Evolutionary conservation across 129 eudicot species (phyloP), one percentile per base, ranked within the genome.

Genomic region (Tanacetum coccineum): DNA sequence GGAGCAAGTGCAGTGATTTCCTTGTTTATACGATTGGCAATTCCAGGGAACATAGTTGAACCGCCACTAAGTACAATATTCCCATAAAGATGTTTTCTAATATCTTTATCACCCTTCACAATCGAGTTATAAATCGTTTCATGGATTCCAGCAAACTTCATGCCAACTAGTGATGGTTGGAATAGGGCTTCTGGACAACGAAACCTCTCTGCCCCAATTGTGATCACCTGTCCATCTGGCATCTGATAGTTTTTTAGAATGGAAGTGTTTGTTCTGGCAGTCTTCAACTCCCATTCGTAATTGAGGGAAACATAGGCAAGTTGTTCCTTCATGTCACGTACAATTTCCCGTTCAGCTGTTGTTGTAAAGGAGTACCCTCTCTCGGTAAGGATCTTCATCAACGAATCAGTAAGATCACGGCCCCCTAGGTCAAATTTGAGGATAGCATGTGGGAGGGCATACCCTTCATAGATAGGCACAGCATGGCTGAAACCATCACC

Each of bases 351-450:
- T 55, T 85, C 91, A 6, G 87, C 91, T 17, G 87, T 79, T 67
- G 91, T 81, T 72, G 91, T 85, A 75, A 81, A 85, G 84, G 82
- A 81, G 79, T 85, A 79, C 72, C 87, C 91, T 76, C 91, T 81
- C 40, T 85, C 87, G 1, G 87, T 85, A 44, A 85, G 71, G 62
- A 85, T 85, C 68, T 81, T 85, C 91, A 85, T 85, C 30, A 85
- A 80, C 3, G 82, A 71, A 69, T 84, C 89, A 1, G 89, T 84
- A 17, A 81, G 81, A 59, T 80, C 88, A 70, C 82, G 87, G 4
- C 87, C 87, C 19, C 84, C 87, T 72, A 82, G 87, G 60, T 82
- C 87, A 32, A 82, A 68, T 67, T 84, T 81, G 2, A 82, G 87
- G 66, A 82, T 82, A 48, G 87, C 84, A 76, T 82, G 87, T 36